A percentile compares a stretch with the other conserved stretches of the same genome.
These are phyloP conservation scores for Perkinsus marinus DNA, from an alignment of 169 alveolate genomes.

Conservation along the genomic window DNA sequence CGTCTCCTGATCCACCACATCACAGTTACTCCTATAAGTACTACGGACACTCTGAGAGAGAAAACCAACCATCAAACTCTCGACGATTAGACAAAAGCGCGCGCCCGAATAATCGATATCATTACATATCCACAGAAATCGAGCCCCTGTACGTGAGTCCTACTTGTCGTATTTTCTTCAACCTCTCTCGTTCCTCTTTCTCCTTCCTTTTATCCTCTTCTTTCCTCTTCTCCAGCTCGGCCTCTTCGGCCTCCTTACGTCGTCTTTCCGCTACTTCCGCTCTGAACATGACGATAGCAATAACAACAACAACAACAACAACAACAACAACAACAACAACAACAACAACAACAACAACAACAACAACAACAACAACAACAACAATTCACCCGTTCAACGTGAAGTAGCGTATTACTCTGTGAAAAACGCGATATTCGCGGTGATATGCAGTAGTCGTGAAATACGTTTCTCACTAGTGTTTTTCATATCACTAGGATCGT, in stretches of 20 bases:
- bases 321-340: too few relatives aligned
- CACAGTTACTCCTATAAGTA: not conserved
- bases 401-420: too few relatives aligned
- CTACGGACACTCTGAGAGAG: not conserved
- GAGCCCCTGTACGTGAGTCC: too few relatives aligned
- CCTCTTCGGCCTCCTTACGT: not conserved
- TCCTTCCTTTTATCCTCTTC: constrained; percentile 38
- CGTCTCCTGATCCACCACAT: not conserved
- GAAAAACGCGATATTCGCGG: too few relatives aligned
- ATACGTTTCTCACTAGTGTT: too few relatives aligned
- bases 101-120: not conserved
- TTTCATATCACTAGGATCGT: too few relatives aligned
- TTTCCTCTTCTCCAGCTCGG: constrained; percentile 9
- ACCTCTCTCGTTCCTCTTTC: constrained; percentile 26
- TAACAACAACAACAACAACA: not conserved
- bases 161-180: constrained; percentile 6
- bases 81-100: not conserved
- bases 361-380: too few relatives aligned
- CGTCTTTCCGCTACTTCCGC: not conserved
- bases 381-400: too few relatives aligned
- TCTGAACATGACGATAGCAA: not conserved
- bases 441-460: too few relatives aligned
- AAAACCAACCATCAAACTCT: too few relatives aligned
- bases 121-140: too few relatives aligned
- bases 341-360: too few relatives aligned